Base-by-base conservation (phyloP, 2,329 filamentous ascomycete genomes). In the Zymoseptoria passerinii region DNA sequence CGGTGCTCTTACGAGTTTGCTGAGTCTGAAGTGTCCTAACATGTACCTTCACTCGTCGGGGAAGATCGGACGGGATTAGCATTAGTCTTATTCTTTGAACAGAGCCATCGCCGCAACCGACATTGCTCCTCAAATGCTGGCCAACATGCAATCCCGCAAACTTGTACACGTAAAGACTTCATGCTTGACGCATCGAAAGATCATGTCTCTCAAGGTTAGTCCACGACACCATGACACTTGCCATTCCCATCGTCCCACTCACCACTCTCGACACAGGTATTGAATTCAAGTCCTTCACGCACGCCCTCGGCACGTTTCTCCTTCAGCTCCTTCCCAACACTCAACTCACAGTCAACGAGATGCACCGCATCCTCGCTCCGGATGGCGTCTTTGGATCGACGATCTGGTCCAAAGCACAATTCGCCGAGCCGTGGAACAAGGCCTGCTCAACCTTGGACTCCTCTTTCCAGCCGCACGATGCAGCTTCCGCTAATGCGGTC, bases 361-460 rank as follows among this genome's bases (percentile, higher is more conserved):
- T 56, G 48, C 51, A 51, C 49, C 16, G 27, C n/a, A 8, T 56
- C 23, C 54, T 56, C 28, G 7, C 50, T 19, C 19, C 49, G 7
- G 35, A 19, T 18, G 54, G 54, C 7, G 20, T 56, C 10, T 40
- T 56, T 13, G 54, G 54, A 5, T 44, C 40, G 9, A 50, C 54
- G 8, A 48, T 56, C 48, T 52, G 54, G 48, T 35, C 54, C 51
- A 35, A 28, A 35, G 27, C 28, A 27, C 50, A 52, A 35, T 52
- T 58, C 23, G 48, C 18, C 48, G 51, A 40, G 10, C 44, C 56
- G 16, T 53, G 58, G 58, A 51, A 58, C 52, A 23, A 28, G 8
- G 58, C 56, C 16, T 61, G 58, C 53, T 44, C 44, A 40, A 61
- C 56, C 18, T 35, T 61, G 4, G 56, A 58, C 27, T 16, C 58